These are phyloP conservation scores for Lithohypha guttulata DNA, from an alignment of 2,329 filamentous ascomycete species.

Conservation along the genomic window DNA sequence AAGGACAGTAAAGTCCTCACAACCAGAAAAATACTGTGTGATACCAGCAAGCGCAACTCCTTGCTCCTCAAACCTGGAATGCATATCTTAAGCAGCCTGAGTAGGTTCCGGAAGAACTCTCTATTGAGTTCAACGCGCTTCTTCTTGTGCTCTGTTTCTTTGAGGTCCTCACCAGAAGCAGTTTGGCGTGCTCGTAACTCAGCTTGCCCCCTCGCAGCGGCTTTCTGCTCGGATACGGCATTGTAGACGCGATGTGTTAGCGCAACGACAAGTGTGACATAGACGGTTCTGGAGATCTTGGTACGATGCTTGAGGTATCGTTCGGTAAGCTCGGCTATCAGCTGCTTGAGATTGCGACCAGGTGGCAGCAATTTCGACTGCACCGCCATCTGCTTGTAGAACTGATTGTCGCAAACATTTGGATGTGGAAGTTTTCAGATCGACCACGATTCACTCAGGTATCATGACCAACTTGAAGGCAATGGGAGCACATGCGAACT, in stretches of 20 bases:
- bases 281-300: constrained; percentile 71
- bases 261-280: constrained; percentile 69
- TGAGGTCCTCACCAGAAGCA: constrained; percentile 24
- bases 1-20: constrained; percentile 83
- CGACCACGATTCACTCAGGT: no score
- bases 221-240: constrained; percentile 88
- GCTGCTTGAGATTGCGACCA: constrained; percentile 54
- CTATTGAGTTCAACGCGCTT: constrained; percentile 88
- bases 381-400: constrained; percentile 60
- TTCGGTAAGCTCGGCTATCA: constrained; percentile 55
- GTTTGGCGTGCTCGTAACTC: constrained; percentile 46
- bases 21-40: constrained; percentile 88
- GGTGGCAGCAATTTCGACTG: constrained; percentile 61
- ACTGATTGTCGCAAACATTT: no score
- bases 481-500: no score
- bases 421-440: no score
- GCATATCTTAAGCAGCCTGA: constrained; percentile 71
- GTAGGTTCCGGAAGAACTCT: constrained; percentile 69
- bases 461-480: no score
- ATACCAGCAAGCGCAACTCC: constrained; percentile 73
- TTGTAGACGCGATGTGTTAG: constrained; percentile 79
- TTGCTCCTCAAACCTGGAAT: constrained; percentile 84
- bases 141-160: constrained; percentile 31
- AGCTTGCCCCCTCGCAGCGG: constrained; percentile 59
- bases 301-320: constrained; percentile 72